phyloP scores from a whole-genome alignment of 2,329 filamentous ascomycete genomes.

The Nectriaceae sp. region DNA sequence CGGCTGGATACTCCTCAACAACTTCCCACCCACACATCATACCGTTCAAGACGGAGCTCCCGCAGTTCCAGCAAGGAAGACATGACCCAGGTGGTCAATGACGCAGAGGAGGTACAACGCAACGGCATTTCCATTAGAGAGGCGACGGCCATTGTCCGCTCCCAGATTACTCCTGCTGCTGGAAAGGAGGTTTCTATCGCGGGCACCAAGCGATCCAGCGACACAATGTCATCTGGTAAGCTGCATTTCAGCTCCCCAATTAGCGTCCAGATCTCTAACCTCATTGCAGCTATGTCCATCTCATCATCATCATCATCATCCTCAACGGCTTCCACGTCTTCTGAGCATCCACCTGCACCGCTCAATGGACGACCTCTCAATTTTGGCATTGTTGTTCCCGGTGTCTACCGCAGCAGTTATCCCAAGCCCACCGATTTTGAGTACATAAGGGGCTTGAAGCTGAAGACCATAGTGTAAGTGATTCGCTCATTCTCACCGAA shows the following conservation, averaged over 20 bases:
- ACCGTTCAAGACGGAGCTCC: constrained; percentile 32
- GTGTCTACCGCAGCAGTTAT: constrained; percentile 82
- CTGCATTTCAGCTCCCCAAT: background rate
- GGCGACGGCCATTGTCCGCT: constrained; percentile 12
- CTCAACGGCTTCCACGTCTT: constrained; percentile 13
- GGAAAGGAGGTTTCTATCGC: constrained; percentile 17
- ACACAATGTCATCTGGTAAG: constrained; percentile 19
- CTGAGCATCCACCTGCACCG: constrained; percentile 23
- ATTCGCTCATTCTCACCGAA: constrained; percentile 2
- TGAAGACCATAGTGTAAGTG: constrained; percentile 79
- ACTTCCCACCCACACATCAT: constrained; percentile 19
- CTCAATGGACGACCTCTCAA: constrained; percentile 58
- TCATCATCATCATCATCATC: constrained; percentile 21
- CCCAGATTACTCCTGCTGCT: constrained; percentile 15
- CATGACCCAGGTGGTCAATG: constrained; percentile 17
- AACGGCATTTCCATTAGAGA: constrained; percentile 17
- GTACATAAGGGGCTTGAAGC: constrained; percentile 65
- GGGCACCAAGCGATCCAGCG: constrained; percentile 12
- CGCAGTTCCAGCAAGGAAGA: constrained; percentile 33
- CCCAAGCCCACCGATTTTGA: constrained; percentile 70
- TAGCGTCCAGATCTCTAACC: constrained; percentile 9
- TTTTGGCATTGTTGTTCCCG: constrained; percentile 73
- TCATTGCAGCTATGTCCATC: constrained; percentile 14
- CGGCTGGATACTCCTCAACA: constrained; percentile 11
- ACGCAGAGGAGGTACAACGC: constrained; percentile 27